Conservation (phyloP, 2,329 filamentous ascomycete species). For the Microthyrium microscopicum region DNA sequence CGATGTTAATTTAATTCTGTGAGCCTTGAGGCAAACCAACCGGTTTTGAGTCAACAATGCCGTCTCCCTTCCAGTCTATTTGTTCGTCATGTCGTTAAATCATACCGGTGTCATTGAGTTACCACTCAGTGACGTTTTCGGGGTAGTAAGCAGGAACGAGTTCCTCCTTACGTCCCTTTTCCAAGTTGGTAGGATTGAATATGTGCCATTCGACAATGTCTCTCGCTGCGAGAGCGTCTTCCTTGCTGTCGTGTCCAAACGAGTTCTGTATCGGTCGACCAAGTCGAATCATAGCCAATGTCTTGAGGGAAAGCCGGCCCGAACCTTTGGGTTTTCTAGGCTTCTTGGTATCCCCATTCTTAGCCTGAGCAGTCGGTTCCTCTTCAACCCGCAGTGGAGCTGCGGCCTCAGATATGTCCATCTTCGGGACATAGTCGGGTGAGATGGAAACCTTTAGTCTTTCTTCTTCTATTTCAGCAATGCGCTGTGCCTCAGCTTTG, state of each 20-base stretch:
- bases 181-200: neutral
- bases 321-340: conserved; percentile 7
- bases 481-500: conserved; percentile 5
- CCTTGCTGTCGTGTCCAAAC: conserved; percentile 26
- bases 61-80: too few relatives aligned
- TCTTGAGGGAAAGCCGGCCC: conserved; percentile 12
- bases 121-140: too few relatives aligned
- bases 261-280: conserved; percentile 14
- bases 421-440: neutral
- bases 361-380: conserved; percentile 6
- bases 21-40: too few relatives aligned
- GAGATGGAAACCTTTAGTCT: neutral
- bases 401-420: conserved; percentile 15
- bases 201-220: conserved; percentile 24
- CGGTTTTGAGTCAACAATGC: too few relatives aligned
- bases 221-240: conserved; percentile 29
- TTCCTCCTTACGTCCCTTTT: too few relatives aligned
- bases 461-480: neutral
- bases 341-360: conserved; percentile 1
- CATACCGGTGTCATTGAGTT: too few relatives aligned
- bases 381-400: conserved; percentile 11
- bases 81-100: too few relatives aligned
- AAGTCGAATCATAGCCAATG: conserved; percentile 11
- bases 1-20: too few relatives aligned
- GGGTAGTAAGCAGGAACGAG: too few relatives aligned